These are phyloP conservation scores for Edaphochlamys debaryana DNA, from an alignment of 139 green algal species.

Conservation along the genomic window DNA sequence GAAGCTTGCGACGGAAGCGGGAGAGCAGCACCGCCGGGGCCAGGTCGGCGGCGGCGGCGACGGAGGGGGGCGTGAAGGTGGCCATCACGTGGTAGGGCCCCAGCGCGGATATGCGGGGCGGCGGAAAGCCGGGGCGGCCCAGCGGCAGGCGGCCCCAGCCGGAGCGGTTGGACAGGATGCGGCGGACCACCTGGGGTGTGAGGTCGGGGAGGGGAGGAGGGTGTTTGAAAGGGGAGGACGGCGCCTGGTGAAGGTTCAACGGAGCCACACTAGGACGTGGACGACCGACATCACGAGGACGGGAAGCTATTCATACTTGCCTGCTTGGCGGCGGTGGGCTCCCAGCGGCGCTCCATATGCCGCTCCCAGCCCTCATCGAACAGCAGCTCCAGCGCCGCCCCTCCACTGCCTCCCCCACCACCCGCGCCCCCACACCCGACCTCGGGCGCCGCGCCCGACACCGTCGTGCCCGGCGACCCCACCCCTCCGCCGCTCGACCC, in stretches of 20 bases:
- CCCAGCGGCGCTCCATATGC: conserved; percentile 69
- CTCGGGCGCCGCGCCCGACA: not conserved
- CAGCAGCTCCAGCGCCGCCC: not conserved
- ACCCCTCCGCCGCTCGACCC: not conserved
- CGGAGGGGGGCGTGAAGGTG: conserved; percentile 3
- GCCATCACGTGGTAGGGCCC: conserved; percentile 33
- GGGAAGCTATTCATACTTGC: no score
- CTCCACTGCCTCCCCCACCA: not conserved
- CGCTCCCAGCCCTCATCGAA: conserved; percentile 66
- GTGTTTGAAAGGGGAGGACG: no score
- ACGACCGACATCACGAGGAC: no score
- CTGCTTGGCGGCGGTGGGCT: conserved; percentile 50
- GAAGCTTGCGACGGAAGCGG: conserved; percentile 50
- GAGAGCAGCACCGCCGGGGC: not conserved
- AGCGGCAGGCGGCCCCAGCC: conserved; percentile 50
- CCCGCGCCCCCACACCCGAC: not conserved
- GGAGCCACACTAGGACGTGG: no score
- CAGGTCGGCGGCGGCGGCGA: not conserved
- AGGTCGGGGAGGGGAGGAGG: not conserved
- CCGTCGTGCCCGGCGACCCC: no score
- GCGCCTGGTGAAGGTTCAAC: no score
- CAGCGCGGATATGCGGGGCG: conserved; percentile 23
- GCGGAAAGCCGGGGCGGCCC: not conserved
- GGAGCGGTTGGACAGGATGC: conserved; percentile 42
- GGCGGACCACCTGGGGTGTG: conserved; percentile 37